These are phyloP conservation scores for Stagonosporopsis cucurbitacearum DNA, from an alignment of 2,329 filamentous ascomycete genomes.

Conservation along the genomic window DNA sequence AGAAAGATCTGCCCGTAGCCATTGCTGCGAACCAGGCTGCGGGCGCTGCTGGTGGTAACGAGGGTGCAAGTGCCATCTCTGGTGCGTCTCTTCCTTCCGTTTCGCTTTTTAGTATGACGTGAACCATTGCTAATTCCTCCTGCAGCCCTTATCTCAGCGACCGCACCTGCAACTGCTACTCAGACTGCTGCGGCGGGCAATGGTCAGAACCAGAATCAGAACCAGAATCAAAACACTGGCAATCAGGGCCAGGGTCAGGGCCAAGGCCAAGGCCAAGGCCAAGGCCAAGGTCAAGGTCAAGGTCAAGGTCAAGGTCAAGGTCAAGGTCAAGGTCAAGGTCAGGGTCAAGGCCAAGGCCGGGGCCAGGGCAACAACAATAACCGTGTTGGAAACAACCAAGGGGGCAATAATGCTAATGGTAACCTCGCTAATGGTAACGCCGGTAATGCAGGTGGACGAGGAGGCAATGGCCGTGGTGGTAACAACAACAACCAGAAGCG, in stretches of 20 bases:
- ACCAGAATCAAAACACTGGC: not conserved
- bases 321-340: slow-evolving; percentile 9
- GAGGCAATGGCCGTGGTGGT: slow-evolving; percentile 19
- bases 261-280: slow-evolving; percentile 9
- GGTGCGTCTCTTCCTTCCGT: slow-evolving; percentile 38
- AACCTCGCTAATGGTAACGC: slow-evolving; percentile 18
- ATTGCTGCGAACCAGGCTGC: slow-evolving; percentile 55
- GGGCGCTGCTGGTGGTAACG: slow-evolving; percentile 47
- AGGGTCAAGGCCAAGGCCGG: slow-evolving; percentile 1
- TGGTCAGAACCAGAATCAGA: slow-evolving; percentile 22
- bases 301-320: not conserved
- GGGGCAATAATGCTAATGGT: slow-evolving; percentile 9
- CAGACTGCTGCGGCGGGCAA: slow-evolving; percentile 2
- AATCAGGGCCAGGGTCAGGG: slow-evolving; percentile 3
- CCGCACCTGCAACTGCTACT: slow-evolving; percentile 7
- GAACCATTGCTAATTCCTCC: slow-evolving; percentile 12
- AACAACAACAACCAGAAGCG: slow-evolving; percentile 17
- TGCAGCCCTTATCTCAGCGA: slow-evolving; percentile 27
- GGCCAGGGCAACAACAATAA: slow-evolving; percentile 11
- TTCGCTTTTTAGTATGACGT: not conserved
- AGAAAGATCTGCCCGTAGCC: slow-evolving; percentile 58
- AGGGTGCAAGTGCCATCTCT: slow-evolving; percentile 51
- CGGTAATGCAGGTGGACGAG: slow-evolving; percentile 16
- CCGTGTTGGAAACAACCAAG: slow-evolving; percentile 12
- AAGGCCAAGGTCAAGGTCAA: slow-evolving; percentile 13